A percentile compares a stretch with the other conserved stretches of the same genome.
phyloP scores from a whole-genome alignment of 805 yeast genomes.

The Blastobotrys muscicola region DNA sequence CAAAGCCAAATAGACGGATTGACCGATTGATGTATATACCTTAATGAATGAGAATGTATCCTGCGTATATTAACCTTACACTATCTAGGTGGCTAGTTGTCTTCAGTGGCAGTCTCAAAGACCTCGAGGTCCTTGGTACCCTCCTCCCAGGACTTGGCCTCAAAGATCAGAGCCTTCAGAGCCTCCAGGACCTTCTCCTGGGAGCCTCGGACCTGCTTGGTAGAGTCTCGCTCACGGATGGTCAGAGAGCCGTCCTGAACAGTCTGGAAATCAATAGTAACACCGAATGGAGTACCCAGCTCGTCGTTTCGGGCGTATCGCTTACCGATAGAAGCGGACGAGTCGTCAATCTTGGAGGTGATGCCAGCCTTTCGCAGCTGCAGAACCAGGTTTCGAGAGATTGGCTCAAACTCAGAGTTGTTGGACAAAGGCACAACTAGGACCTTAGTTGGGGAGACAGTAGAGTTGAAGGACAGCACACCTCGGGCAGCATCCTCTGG shows the following conservation, averaged over 20 bases:
- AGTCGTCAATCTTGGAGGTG: conserved; percentile 93
- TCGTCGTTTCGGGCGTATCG: conserved; percentile 98
- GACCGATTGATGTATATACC: too few relatives aligned
- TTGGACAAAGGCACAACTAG: conserved; percentile 87
- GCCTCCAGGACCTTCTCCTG: conserved; percentile 61
- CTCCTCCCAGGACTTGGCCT: conserved; percentile 72
- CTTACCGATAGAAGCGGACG: conserved; percentile 95
- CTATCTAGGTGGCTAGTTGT: conserved; percentile 7
- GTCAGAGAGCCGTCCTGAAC: conserved; percentile 82
- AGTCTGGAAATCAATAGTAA: conserved; percentile 93
- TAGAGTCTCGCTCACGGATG: conserved; percentile 93
- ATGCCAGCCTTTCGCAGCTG: conserved; percentile 70
- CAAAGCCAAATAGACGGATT: too few relatives aligned
- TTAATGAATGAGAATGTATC: too few relatives aligned
- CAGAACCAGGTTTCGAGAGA: conserved; percentile 58
- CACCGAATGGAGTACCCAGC: conserved; percentile 97
- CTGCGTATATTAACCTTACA: not conserved
- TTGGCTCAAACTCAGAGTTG: conserved; percentile 69
- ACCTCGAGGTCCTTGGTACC: conserved; percentile 66
- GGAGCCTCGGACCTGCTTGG: conserved; percentile 92
- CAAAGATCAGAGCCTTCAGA: conserved; percentile 64
- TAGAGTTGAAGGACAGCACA: conserved; percentile 86
- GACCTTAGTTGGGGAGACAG: conserved; percentile 97
- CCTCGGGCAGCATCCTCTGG: conserved; percentile 84
- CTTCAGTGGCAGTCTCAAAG: conserved; percentile 61